Evolutionary conservation across 805 yeast genomes (phyloP).

Genomic region (Komagataella mondaviorum): DNA sequence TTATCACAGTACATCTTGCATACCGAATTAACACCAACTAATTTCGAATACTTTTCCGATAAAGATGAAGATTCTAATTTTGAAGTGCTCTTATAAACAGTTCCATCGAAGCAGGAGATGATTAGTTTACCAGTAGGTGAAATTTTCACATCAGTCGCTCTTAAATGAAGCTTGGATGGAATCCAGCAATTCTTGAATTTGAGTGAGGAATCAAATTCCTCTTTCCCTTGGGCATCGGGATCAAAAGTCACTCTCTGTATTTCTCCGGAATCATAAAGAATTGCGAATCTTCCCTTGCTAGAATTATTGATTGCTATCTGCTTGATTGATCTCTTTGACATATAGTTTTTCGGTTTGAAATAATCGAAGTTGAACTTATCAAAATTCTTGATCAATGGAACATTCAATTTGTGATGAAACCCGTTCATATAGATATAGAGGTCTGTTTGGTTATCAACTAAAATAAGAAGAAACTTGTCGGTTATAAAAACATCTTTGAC

Average conservation of each 20-base stretch:
- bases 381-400: constrained; percentile 17
- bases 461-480: constrained; percentile 49
- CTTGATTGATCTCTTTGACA: constrained; percentile 22
- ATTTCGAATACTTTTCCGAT: constrained; percentile 14
- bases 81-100: constrained; percentile 36
- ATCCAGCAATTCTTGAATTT: constrained; percentile 45
- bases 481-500: constrained; percentile 49
- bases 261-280: constrained; percentile 50
- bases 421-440: constrained; percentile 49
- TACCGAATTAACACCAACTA: constrained; percentile 43
- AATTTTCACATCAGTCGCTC: constrained; percentile 54
- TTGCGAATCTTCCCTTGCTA: constrained; percentile 23
- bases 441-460: constrained; percentile 25
- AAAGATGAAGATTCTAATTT: constrained; percentile 10
- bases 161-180: constrained; percentile 42
- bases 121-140: constrained; percentile 58
- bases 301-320: constrained; percentile 18
- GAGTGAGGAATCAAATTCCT: constrained; percentile 24
- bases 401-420: constrained; percentile 35
- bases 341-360: constrained; percentile 32
- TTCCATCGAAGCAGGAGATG: constrained; percentile 56
- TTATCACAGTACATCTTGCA: constrained; percentile 55
- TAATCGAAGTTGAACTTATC: constrained; percentile 33
- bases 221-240: constrained; percentile 14
- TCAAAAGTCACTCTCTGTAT: constrained; percentile 24